Evolutionary conservation across 2,329 filamentous ascomycete genomes (phyloP), one percentile per base, ranked within the genome.

Genomic region (Xylaria sp.): DNA sequence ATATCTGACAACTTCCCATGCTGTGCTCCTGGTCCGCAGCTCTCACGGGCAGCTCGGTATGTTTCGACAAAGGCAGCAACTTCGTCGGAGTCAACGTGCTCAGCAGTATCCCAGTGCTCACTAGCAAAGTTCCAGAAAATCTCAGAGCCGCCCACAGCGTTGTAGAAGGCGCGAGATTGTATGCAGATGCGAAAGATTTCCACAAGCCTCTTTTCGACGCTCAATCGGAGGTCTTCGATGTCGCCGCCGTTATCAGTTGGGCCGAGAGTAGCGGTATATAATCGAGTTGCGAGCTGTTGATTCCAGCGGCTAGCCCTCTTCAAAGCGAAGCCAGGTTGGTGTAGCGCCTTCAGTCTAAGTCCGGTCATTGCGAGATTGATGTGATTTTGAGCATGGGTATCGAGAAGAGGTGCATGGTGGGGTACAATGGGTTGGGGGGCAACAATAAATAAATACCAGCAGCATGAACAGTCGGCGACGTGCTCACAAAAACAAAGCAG

Each of bases 71-170:
- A 60, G 41, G 50, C 66, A 32, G 61, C 56, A 9, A 48, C 55
- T 15, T 64, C 56, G 0, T 25, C 39, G 3, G 37, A 2, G 13
- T 52, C 23, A 10, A 51, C 18, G 34, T 48, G n/a, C 15, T 56
- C 39, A 7, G 61, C 10, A 7, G 56, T 61, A 15, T 60, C 61
- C 66, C 66, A 68, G 12, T 68, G 55, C 34, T 68, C 66, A 13
- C n/a, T 39, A 3, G 18, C 66, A 41, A 64, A 3, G 3, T 15
- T 18, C 66, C 61, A 68, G 56, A 65, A 68, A 46, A 51, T 6
- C 23, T 50, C 32, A 3, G 55, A 50, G 20, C 39, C 55, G 28
- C 56, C 4, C 13, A 32, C 15, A 25, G 39, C 61, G 28, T 3
- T 15, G 32, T 64, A 68, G 13, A 68, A 44, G 3, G 48, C 39